phyloP scores from a whole-genome alignment of 2,329 filamentous ascomycete genomes.

The Bipolaris gigantea region DNA sequence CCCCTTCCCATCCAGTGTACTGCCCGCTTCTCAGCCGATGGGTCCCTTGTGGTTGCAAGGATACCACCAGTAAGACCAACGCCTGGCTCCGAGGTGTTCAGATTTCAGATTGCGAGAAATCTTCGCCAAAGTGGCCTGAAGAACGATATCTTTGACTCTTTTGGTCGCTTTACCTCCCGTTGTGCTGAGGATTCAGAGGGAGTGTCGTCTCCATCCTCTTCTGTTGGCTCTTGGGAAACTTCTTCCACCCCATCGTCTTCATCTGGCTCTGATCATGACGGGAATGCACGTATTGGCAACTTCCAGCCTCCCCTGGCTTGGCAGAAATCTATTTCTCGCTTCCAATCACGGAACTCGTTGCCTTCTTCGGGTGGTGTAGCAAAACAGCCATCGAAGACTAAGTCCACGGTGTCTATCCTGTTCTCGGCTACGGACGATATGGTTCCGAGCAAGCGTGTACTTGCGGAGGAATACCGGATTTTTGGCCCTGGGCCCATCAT shows the following conservation, averaged over 20 bases:
- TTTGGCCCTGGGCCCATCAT: conserved; percentile 81
- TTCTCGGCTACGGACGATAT: conserved; percentile 62
- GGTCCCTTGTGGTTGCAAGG: conserved; percentile 55
- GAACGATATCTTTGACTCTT: conserved; percentile 64
- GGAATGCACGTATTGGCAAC: conserved; percentile 47
- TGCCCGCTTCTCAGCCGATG: conserved; percentile 60
- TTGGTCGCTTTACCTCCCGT: conserved; percentile 53
- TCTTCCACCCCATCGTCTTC: conserved; percentile 45
- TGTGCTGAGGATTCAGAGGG: conserved; percentile 25
- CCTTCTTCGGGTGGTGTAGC: conserved; percentile 37
- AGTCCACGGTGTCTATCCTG: conserved; percentile 74
- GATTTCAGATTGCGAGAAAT: conserved; percentile 33
- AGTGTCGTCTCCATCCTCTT: conserved; percentile 33
- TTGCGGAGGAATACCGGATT: conserved; percentile 80
- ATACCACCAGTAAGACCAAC: conserved; percentile 50
- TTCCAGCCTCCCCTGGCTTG: conserved; percentile 56
- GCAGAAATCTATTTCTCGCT: conserved; percentile 55
- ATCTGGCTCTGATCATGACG: conserved; percentile 45
- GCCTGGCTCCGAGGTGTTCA: conserved; percentile 22
- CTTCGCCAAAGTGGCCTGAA: conserved; percentile 28
- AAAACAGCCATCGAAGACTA: conserved; percentile 49
- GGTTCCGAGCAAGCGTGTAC: conserved; percentile 75
- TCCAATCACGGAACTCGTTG: conserved; percentile 56
- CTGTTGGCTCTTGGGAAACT: conserved; percentile 39
- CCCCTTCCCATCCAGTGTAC: conserved; percentile 63